Evolutionary conservation across 192 early-diverging fungal genomes (phyloP).

Genomic region (Coemansia sp.): DNA sequence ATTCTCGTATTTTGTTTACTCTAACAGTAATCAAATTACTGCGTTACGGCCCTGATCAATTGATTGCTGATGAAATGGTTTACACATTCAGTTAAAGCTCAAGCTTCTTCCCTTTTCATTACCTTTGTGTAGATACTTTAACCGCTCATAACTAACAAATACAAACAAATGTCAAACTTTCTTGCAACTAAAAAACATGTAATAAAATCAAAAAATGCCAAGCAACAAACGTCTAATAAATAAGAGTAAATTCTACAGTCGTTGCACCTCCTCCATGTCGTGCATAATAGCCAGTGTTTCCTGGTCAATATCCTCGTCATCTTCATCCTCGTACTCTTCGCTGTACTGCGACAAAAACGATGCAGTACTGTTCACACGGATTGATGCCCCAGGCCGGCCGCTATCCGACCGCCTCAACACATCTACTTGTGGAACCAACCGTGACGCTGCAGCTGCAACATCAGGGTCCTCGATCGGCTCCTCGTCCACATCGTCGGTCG

Average conservation of each 20-base stretch:
- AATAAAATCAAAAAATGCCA: neutral
- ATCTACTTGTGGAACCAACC: conserved; percentile 5
- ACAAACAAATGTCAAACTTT: too few species aligned
- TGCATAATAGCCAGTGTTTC: conserved; percentile 50
- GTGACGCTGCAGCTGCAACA: conserved; percentile 5
- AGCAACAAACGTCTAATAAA: neutral
- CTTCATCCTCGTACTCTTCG: conserved; percentile 21
- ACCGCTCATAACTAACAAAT: too few species aligned
- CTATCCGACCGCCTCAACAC: neutral
- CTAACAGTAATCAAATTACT: too few species aligned
- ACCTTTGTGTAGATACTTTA: too few species aligned
- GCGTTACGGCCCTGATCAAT: too few species aligned
- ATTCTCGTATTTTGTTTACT: too few species aligned
- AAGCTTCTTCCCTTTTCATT: too few species aligned
- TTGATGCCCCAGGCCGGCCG: neutral
- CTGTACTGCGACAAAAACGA: conserved; percentile 14
- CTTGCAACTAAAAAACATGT: neutral
- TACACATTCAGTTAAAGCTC: too few species aligned
- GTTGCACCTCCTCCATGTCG: conserved; percentile 44
- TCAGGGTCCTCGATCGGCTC: neutral
- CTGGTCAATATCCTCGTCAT: conserved; percentile 34
- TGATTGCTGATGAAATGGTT: too few species aligned
- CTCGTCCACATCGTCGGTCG: neutral
- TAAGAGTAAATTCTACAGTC: conserved; percentile 2
- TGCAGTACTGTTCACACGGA: neutral